Base-by-base conservation (phyloP, 192 early-diverging fungal species). In the Coemansia erecta region DNA sequence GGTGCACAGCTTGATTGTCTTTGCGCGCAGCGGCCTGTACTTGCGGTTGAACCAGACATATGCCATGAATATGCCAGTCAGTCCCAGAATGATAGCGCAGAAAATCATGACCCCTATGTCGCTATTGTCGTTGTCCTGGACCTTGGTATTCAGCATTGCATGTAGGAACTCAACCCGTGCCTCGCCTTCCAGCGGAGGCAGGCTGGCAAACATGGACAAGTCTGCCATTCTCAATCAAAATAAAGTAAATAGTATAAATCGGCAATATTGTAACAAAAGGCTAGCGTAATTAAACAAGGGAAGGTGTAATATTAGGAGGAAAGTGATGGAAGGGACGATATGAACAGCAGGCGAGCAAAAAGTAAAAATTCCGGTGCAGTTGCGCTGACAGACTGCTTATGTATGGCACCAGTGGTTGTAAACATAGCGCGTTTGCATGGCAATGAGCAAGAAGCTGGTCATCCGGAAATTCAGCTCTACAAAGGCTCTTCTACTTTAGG, bases 11-110 rank as follows among this genome's bases (percentile, higher is more conserved):
- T 45, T 59, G 52, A 70, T 43, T 5, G 60, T 48, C 40, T 64
- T 63, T 10, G 68, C 68, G 9, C 68, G 68, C 12, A 70, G 58
- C 0, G 68, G 68, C 13, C 61, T 49, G 41, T 70, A 70, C 17
- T 56, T 59, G n/a, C 61, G 44, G 41, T 70, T 63, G 11, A 60
- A 24, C 61, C 61, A 64, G 8, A 53, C 58, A 41, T 58, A 70
- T n/a, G 18, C 15, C 19, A 68, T n/a, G 17, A 68, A 62, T 13
- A 68, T 14, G 33, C 55, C 47, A 22, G 60, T 68, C 28, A 68
- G 47, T 9, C 33, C 24, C 2, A 50, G 33, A 18, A 53, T 11
- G 2, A 62, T n/a, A 13, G 50, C 40, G 2, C 28, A 46, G 0
- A 47, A 19, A 2, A 50, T 56, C 12, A 62, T 62, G 13, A 40